These are phyloP conservation scores for Colletotrichum sp. DNA, from an alignment of 2,329 filamentous ascomycete species.

Conservation along the genomic window DNA sequence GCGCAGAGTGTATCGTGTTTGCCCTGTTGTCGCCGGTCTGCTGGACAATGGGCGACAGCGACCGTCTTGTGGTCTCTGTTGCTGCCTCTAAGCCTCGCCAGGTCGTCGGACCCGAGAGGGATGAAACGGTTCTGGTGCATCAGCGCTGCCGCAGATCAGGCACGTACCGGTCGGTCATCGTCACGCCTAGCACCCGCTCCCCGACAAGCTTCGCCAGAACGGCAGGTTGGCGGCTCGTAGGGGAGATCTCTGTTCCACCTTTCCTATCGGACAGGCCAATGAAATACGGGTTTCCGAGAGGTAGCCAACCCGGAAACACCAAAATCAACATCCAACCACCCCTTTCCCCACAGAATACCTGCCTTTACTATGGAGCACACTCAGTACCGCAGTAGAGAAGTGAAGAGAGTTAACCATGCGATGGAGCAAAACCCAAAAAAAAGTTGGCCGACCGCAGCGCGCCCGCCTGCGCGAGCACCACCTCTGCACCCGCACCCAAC, in stretches of 20 bases:
- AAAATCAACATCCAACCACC: neutral
- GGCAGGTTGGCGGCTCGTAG: neutral
- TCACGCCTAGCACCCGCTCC: neutral
- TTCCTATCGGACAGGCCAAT: neutral
- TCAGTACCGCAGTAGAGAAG: neutral
- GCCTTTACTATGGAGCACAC: neutral
- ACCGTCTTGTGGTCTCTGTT: neutral
- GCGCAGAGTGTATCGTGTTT: neutral
- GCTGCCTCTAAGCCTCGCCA: neutral
- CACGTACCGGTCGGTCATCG: neutral
- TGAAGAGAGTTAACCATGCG: slow-evolving; percentile 7
- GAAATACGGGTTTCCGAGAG: neutral
- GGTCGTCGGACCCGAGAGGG: slow-evolving; percentile 5
- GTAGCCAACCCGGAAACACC: neutral
- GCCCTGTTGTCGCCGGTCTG: neutral
- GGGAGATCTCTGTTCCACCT: neutral
- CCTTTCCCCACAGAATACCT: neutral
- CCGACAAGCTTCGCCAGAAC: neutral
- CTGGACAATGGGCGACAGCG: neutral
- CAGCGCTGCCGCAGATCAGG: slow-evolving; percentile 17
- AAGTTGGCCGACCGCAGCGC: neutral
- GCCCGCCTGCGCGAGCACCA: neutral
- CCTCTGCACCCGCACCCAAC: neutral
- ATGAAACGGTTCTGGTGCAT: slow-evolving; percentile 21
- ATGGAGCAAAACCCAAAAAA: neutral